Evolutionary conservation across 2,329 filamentous ascomycete genomes (phyloP), one percentile per base, ranked within the genome.

Genomic region (Teratosphaeria zuluensis): DNA sequence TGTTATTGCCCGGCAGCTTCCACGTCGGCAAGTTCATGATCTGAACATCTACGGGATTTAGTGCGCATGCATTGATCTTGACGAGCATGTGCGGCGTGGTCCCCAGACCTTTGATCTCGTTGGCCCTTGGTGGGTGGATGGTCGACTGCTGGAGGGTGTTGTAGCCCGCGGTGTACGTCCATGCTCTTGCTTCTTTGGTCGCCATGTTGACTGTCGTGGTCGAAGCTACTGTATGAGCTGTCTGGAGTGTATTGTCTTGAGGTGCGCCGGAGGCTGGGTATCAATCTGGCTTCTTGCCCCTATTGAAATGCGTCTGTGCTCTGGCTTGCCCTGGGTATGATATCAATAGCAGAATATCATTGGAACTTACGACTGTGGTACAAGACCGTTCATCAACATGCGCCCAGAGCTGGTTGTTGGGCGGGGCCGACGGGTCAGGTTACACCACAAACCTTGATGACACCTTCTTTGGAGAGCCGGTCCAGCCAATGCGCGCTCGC

Each of bases 11-110:
- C 7, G 69, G 68, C 53, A 67, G 57, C 16, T 59, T 61, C 63
- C 64, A 70, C 28, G 62, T 42, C 1, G 66, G 66, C 55, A 71
- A 58, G 60, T 73, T 73, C 68, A 71, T 71, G 55, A 69, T 68
- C 59, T 73, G 71, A 31, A 72, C 69, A 59, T 72, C 70, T 51
- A 73, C 71, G 16, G 71, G 70, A 57, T 72, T 73, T 14, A 73
- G 64, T 21, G 69, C 71, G 59, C 65, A 69, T 6, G 69, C 66
- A 51, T 70, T 62, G 53, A 73, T 67, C 42, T 65, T 63, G 48
- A 72, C 62, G 28, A 70, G 65, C 56, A 72, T 64, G 55, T 69
- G 68, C 4, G 64, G 54, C 52, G 63, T 58, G 21, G 53, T 66
- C 55, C 56, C 54, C 55, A 63, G 24, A 56, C 60, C 58, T 55